Percentiles rank a stretch among this genome's conserved stretches.
Evolutionary conservation across 768 basidiomycete genomes (phyloP).

Genomic region (Leccinellum rugosiceps): DNA sequence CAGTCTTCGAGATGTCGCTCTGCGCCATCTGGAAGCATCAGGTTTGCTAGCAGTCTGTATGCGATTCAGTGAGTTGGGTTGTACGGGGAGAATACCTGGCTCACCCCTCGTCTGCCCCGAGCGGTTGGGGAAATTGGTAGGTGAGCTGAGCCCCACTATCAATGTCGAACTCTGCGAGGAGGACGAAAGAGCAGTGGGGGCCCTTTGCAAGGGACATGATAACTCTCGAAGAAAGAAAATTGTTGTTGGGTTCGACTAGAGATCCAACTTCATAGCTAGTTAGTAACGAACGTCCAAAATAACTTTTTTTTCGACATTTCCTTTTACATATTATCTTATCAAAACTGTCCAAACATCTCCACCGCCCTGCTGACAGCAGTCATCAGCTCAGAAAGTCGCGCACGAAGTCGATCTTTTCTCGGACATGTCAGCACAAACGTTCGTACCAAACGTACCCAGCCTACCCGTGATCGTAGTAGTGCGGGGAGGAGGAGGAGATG

Average conservation of each 20-base stretch:
- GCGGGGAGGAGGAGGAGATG: conserved; percentile 21
- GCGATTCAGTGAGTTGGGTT: background rate
- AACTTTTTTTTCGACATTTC: conserved; percentile 15
- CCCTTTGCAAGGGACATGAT: conserved; percentile 55
- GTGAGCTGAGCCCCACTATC: conserved; percentile 89
- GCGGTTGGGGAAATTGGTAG: conserved; percentile 93
- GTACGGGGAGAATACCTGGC: conserved; percentile 19
- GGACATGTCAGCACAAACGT: conserved; percentile 14
- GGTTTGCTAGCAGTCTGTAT: conserved; percentile 82
- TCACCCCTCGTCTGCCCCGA: conserved; percentile 94
- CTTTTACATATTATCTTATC: conserved; percentile 23
- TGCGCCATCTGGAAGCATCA: conserved; percentile 98
- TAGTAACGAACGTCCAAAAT: background rate
- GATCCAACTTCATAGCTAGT: background rate
- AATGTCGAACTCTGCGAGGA: conserved; percentile 99
- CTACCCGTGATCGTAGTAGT: conserved; percentile 22
- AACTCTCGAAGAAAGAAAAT: background rate
- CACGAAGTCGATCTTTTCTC: conserved; percentile 26
- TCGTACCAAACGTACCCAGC: conserved; percentile 1
- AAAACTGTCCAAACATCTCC: conserved; percentile 21
- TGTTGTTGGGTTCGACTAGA: background rate
- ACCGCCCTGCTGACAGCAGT: conserved; percentile 25
- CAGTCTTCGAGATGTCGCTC: conserved; percentile 94
- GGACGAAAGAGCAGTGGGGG: conserved; percentile 86
- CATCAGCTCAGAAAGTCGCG: conserved; percentile 26